Evolutionary conservation across 371 early-diverging fungal species (phyloP), one percentile per base, ranked within the genome.

Genomic region (Entomophthora muscae): DNA sequence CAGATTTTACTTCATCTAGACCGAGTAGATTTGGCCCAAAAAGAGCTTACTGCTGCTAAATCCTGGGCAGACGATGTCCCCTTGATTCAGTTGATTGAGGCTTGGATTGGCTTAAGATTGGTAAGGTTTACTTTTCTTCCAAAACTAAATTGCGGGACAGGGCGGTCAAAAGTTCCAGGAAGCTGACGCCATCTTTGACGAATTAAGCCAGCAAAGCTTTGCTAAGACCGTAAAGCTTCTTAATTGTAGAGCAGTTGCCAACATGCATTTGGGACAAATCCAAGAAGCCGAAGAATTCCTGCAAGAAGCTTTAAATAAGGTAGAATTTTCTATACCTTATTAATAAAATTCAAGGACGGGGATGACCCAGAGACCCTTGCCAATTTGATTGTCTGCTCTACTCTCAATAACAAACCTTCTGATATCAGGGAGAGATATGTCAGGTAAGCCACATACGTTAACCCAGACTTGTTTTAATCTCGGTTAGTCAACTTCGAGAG

Each of bases 111-210:
- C 64, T 74, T 91, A 58, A 76, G 76, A 51, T 71, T 78, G 51
- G 86, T 83, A 76, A 69, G 71, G 27, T 23, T 21, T 27, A 26
- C 24, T 1, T 52, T 3, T 27, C 13, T 55, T 22, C 51, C 3
- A 32, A 32, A 23, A 60, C 24, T 26, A 21, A 27, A 55, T 64
- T n/a, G n/a, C n/a, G n/a, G n/a, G n/a, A n/a, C 60, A 86, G 77
- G 91, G 88, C 13, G 92, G 89, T 1, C 77, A 81, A 21, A 89
- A 89, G 64, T 83, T 81, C 64, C 88, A 86, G 69, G 90, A 91
- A 71, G 88, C 95, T 1, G 88, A 80, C 64, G 95, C 93, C 73
- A 89, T 91, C 56, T 95, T 88, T 66, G 93, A 95, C 68, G 98
- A 95, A 67, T 81, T 95, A 63, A 90, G 83, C 17, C 85, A 88